These are phyloP conservation scores for Yamadazyma sp. DNA, from an alignment of 1,139 yeast genomes.

Conservation along the genomic window DNA sequence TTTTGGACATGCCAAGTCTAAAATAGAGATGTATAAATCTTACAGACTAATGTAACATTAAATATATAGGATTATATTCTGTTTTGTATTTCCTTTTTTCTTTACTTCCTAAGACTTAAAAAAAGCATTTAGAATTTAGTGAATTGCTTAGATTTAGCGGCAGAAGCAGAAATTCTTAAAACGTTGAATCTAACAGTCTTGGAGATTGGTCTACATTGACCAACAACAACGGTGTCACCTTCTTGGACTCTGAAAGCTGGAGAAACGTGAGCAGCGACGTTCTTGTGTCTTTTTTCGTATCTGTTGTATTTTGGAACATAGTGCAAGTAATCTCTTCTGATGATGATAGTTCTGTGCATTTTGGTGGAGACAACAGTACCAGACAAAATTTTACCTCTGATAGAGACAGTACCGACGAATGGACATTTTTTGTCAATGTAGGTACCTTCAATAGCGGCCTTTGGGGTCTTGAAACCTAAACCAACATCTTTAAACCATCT, in stretches of 20 bases:
- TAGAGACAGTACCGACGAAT: conserved; percentile 93
- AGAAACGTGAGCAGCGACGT: conserved; percentile 98
- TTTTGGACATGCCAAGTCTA: no score
- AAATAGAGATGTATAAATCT: no score
- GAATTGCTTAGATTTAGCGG: conserved; percentile 92
- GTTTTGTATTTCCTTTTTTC: conserved; percentile 4
- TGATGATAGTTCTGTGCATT: conserved; percentile 99
- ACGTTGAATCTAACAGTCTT: conserved; percentile 99
- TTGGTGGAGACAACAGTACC: conserved; percentile 99
- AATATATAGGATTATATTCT: conserved; percentile 11
- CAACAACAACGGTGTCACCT: conserved; percentile 99
- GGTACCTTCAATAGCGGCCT: conserved; percentile 95
- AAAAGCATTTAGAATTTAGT: conserved; percentile 74
- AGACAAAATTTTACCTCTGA: conserved; percentile 99
- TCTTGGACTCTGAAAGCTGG: conserved; percentile 99
- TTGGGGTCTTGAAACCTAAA: conserved; percentile 99
- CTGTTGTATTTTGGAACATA: conserved; percentile 99
- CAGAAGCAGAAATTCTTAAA: conserved; percentile 89
- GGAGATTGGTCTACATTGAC: conserved; percentile 99
- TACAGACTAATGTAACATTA: conserved; percentile 21
- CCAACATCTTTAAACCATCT: conserved; percentile 99
- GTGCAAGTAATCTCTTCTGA: conserved; percentile 99
- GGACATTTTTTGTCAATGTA: conserved; percentile 99
- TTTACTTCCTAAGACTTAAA: no score
- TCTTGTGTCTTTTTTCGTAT: conserved; percentile 99